These are phyloP conservation scores for Fusarium praegraminearum DNA, from an alignment of 2,329 filamentous ascomycete species.

Conservation along the genomic window DNA sequence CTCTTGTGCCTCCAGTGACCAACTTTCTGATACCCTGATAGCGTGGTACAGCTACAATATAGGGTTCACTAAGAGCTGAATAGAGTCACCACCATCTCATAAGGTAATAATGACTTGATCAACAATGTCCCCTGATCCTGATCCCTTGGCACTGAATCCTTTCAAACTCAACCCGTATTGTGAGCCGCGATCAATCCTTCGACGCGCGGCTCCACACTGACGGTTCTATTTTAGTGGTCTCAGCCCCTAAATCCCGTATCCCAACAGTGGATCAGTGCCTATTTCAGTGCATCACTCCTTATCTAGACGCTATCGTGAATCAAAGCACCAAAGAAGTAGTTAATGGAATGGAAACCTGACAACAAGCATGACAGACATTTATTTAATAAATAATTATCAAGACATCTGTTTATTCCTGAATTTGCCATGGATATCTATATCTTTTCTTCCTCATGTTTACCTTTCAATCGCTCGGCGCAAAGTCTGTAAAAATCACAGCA, in stretches of 20 bases:
- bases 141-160: background rate
- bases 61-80: too few relatives aligned
- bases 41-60: fast-evolving
- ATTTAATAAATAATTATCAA: background rate
- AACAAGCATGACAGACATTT: background rate
- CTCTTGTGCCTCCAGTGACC: too few relatives aligned
- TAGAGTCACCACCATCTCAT: background rate
- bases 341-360: background rate
- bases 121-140: background rate
- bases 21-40: background rate
- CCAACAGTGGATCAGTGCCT: background rate
- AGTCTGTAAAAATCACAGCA: slow-evolving; percentile 21
- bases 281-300: background rate
- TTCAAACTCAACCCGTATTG: background rate
- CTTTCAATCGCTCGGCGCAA: slow-evolving; percentile 18
- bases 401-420: too few relatives aligned
- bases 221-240: background rate
- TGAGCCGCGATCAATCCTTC: background rate
- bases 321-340: background rate
- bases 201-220: background rate
- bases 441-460: slow-evolving; percentile 19
- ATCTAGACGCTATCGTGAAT: slow-evolving; percentile 4
- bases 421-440: background rate
- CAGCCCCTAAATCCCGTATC: background rate
- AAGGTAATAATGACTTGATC: background rate